These are phyloP conservation scores for Verticillium klebahnii DNA, from an alignment of 2,329 filamentous ascomycete species.

Conservation along the genomic window DNA sequence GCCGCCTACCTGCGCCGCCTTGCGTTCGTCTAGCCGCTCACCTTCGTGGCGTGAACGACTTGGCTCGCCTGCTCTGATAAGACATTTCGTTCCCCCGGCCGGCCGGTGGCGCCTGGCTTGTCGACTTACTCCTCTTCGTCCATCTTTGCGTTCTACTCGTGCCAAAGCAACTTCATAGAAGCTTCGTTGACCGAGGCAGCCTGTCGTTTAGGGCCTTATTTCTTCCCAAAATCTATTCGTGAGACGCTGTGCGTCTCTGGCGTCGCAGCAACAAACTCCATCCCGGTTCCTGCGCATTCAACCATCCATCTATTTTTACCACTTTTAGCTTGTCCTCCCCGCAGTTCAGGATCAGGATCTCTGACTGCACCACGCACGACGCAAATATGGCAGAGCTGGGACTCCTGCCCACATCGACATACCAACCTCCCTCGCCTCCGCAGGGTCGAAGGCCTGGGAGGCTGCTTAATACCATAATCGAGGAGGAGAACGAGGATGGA, in stretches of 20 bases:
- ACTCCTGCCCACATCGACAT: slow-evolving; percentile 34
- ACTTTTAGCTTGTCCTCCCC: slow-evolving; percentile 3
- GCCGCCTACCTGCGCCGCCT: slow-evolving; percentile 5
- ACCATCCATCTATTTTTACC: background rate
- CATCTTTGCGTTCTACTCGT: slow-evolving; percentile 9
- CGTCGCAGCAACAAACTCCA: background rate
- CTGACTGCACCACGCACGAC: slow-evolving; percentile 18
- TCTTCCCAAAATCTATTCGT: slow-evolving; percentile 4
- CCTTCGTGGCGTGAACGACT: slow-evolving; percentile 6
- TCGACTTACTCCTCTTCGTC: slow-evolving; percentile 13
- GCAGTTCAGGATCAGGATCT: slow-evolving; percentile 19
- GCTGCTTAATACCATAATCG: slow-evolving; percentile 62
- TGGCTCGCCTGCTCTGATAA: background rate
- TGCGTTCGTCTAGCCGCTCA: background rate
- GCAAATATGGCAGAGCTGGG: slow-evolving; percentile 42
- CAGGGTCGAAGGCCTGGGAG: slow-evolving; percentile 49
- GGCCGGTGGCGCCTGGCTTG: slow-evolving; percentile 1
- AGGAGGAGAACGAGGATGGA: slow-evolving; percentile 44
- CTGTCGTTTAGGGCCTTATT: slow-evolving; percentile 29
- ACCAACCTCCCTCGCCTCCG: slow-evolving; percentile 46
- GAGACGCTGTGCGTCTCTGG: slow-evolving; percentile 31
- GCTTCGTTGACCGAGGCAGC: slow-evolving; percentile 41
- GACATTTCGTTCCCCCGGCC: slow-evolving; percentile 4
- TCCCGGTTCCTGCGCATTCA: background rate
- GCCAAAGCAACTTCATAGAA: slow-evolving; percentile 15